phyloP scores from a whole-genome alignment of 2,329 filamentous ascomycete genomes.

The Xylariaceae sp. region DNA sequence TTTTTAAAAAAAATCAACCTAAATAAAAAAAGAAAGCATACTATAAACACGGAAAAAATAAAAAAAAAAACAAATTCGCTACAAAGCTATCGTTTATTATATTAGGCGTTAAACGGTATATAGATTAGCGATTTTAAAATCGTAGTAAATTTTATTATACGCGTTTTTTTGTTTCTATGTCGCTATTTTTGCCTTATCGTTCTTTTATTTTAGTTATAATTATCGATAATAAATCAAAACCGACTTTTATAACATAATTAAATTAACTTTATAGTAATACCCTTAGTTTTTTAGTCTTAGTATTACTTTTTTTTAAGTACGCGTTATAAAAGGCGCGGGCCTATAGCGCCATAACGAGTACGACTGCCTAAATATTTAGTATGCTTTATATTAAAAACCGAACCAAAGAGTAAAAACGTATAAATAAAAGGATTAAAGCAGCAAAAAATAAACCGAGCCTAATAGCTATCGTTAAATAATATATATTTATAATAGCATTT shows the following conservation, averaged over 20 bases:
- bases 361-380: not conserved
- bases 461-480: not conserved
- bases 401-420: not conserved
- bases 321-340: not conserved
- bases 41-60: not conserved
- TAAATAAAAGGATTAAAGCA: not conserved
- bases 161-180: not conserved
- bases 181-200: not conserved
- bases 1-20: conserved; percentile 22
- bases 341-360: not conserved
- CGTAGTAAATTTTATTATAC: not conserved
- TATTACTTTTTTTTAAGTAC: not conserved
- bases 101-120: conserved; percentile 5
- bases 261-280: not conserved
- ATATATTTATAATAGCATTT: not conserved
- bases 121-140: not conserved
- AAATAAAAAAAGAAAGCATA: conserved; percentile 24
- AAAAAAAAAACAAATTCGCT: not conserved
- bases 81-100: conserved; percentile 5
- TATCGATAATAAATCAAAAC: not conserved
- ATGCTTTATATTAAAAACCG: not conserved
- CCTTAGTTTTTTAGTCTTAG: not conserved
- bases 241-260: not conserved
- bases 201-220: not conserved
- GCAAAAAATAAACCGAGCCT: not conserved